Evolutionary conservation across 23 red algal genomes (phyloP).

Genomic region (Pyropia yezoensis): DNA sequence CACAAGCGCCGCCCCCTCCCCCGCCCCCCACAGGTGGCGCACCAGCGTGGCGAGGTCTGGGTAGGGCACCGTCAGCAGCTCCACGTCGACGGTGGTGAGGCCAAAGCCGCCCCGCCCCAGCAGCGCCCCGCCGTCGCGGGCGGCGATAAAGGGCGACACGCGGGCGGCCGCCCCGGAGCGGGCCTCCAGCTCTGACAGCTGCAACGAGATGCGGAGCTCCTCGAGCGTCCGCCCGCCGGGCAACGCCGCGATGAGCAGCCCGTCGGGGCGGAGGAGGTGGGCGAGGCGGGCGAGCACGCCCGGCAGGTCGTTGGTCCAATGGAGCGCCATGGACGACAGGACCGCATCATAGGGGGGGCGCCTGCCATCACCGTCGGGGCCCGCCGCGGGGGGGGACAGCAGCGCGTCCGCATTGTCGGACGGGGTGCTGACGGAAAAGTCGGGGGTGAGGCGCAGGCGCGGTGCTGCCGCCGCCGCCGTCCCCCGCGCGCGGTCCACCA

Average conservation of each 20-base stretch:
- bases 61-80: constrained; percentile 55
- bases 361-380: neutral
- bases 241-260: constrained; percentile 77
- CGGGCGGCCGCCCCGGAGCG: constrained; percentile 28
- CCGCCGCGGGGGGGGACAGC: neutral
- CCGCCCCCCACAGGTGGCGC: constrained; percentile 72
- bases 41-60: constrained; percentile 59
- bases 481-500: neutral
- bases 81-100: constrained; percentile 74
- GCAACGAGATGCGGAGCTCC: constrained; percentile 72
- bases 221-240: constrained; percentile 81
- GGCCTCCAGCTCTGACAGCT: constrained; percentile 80
- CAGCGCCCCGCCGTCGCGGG: constrained; percentile 54
- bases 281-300: constrained; percentile 16
- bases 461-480: neutral
- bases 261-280: constrained; percentile 55
- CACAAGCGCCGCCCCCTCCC: constrained; percentile 61
- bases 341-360: constrained; percentile 44
- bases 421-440: no score
- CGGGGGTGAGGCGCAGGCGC: constrained; percentile 1
- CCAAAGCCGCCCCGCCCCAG: constrained; percentile 37
- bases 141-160: constrained; percentile 67
- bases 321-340: constrained; percentile 50
- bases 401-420: no score
- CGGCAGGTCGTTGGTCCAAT: constrained; percentile 95